Evolutionary conservation across 2,329 filamentous ascomycete genomes (phyloP).

Genomic region (Pyricularia grisea): DNA sequence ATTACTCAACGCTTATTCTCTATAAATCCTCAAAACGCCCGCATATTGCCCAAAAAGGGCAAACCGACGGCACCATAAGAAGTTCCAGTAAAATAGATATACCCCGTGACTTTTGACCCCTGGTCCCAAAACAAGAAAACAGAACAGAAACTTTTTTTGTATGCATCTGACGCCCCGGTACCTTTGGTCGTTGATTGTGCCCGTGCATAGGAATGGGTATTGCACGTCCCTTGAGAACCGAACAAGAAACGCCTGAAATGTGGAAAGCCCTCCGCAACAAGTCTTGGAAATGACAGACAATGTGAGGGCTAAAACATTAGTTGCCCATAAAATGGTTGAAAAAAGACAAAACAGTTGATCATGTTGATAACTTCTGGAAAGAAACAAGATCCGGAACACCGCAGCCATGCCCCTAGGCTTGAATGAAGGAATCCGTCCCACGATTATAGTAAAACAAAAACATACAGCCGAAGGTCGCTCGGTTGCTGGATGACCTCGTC

Average conservation of each 20-base stretch:
- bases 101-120: background rate
- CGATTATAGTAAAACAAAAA: background rate
- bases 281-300: background rate
- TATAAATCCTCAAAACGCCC: background rate
- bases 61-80: background rate
- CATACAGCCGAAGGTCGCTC: background rate
- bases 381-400: background rate
- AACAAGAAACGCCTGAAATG: background rate
- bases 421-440: background rate
- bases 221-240: background rate
- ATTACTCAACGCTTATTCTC: background rate
- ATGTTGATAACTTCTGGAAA: background rate
- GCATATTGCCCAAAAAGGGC: background rate
- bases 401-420: background rate
- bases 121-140: background rate
- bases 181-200: background rate
- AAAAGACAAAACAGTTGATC: background rate
- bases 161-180: background rate
- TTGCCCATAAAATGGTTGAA: background rate
- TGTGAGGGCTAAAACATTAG: background rate
- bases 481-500: background rate
- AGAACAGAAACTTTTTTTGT: background rate
- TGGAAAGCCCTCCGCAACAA: background rate
- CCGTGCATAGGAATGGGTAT: background rate
- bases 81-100: background rate